Evolutionary conservation across 805 yeast species (phyloP), one percentile per base, ranked within the genome.

Genomic region (Helenozyma rhizophorensis): DNA sequence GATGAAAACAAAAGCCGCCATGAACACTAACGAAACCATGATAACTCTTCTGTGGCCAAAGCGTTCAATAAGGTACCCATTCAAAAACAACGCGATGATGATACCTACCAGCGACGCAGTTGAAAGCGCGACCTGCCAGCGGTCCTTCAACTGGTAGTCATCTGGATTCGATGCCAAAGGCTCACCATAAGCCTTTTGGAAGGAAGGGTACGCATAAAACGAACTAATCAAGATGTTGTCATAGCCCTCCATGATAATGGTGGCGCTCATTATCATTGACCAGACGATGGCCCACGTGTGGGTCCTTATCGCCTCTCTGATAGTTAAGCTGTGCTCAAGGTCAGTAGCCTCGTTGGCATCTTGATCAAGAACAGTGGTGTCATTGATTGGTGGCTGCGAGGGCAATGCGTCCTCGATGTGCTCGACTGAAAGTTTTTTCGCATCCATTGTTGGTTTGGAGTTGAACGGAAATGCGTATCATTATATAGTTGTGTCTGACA

Each of bases 31-130:
- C 18, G 54, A 45, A 8, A 36, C 37, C 32, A 62, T 40, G 26
- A 66, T 39, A 8, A 66, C 61, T 44, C 48, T 52, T 30, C 62
- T 60, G 47, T 71, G 62, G 8, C 80, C 80, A 36, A 58, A 51
- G 24, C 50, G 48, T 34, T 72, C 76, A 15, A 67, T 61, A 17
- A 66, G 48, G 34, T 51, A 40, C 32, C 76, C 76, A 28, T 66
- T 64, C 23, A 60, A 32, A 25, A 61, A 57, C 32, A 70, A 57
- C 18, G 77, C 78, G 16, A 70, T 32, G 31, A 74, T 55, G 12
- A 53, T 40, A 34, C 65, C 58, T 14, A 43, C 55, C 18, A 43
- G 27, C 19, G 44, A 29, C 10, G 48, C 43, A 21, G 34, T 30
- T 13, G 47, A 42, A 16, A 38, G 33, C 12, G 32, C 33, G 22